A percentile compares a stretch with the other conserved stretches of the same genome.
phyloP scores from a whole-genome alignment of 2,329 filamentous ascomycete genomes.

The Arthrobotrys iridis region DNA sequence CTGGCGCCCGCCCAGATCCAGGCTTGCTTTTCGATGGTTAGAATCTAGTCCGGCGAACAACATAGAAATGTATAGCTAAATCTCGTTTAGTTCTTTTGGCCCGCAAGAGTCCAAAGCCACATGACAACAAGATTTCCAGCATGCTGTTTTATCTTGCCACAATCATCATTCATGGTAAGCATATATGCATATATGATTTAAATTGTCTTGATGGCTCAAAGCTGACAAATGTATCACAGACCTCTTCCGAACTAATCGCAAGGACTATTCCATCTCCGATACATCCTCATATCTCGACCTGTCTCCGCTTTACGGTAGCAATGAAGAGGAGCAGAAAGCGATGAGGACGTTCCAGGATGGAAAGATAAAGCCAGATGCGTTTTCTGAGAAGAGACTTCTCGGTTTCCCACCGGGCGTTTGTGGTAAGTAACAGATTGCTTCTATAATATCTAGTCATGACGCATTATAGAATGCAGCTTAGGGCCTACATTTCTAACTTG shows the following conservation, averaged over 20 bases:
- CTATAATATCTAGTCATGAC: too few species aligned
- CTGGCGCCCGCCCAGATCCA: conserved; percentile 72
- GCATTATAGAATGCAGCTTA: neutral
- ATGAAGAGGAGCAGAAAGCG: conserved; percentile 72
- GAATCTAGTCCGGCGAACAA: neutral
- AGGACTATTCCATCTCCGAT: conserved; percentile 64
- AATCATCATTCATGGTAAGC: conserved; percentile 66
- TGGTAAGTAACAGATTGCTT: conserved; percentile 64
- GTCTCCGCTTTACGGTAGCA: conserved; percentile 69
- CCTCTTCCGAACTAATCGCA: conserved; percentile 66
- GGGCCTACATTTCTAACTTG: neutral
- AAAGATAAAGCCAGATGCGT: conserved; percentile 68
- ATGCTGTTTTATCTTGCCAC: conserved; percentile 66
- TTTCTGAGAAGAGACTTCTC: conserved; percentile 66
- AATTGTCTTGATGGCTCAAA: neutral
- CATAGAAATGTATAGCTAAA: neutral
- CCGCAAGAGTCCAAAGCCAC: conserved; percentile 55
- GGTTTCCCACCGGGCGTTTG: conserved; percentile 68
- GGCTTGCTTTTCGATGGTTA: conserved; percentile 72
- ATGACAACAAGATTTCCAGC: conserved; percentile 64
- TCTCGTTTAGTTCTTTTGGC: conserved; percentile 56
- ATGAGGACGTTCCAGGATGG: conserved; percentile 68
- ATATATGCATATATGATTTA: neutral
- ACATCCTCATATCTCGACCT: conserved; percentile 68
- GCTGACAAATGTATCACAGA: conserved; percentile 58